Conservation (phyloP, 345 rosid species). For the Salix caprea region DNA sequence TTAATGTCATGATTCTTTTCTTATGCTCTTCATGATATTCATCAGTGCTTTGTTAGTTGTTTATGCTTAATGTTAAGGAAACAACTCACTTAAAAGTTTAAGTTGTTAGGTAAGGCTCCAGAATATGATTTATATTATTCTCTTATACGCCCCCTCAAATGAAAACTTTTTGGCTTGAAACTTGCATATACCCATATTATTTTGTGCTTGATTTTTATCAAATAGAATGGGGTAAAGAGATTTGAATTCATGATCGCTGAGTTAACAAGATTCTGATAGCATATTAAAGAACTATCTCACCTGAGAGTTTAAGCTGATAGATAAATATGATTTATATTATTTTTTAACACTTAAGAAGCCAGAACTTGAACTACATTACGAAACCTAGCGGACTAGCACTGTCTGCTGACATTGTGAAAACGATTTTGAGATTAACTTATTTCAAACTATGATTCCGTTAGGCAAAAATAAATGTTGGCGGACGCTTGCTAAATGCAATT, state of each 20-base stretch:
- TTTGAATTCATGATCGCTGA: rapidly evolving
- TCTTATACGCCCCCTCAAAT: no score
- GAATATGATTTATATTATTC: no score
- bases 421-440: neutral
- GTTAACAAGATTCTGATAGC: no score
- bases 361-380: neutral
- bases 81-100: no score
- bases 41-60: neutral
- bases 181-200: no score
- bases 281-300: no score
- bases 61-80: neutral
- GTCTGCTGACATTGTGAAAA: neutral
- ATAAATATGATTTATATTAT: no score
- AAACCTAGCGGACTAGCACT: neutral
- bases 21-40: neutral
- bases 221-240: no score
- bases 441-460: conserved; percentile 24
- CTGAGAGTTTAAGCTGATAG: no score
- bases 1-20: neutral
- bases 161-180: no score
- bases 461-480: conserved; percentile 78
- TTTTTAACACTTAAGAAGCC: neutral
- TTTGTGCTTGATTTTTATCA: no score
- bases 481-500: conserved; percentile 66
- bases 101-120: no score